These are phyloP conservation scores for Ambrosia artemisiifolia DNA, from an alignment of 129 eudicot species.

Conservation along the genomic window DNA sequence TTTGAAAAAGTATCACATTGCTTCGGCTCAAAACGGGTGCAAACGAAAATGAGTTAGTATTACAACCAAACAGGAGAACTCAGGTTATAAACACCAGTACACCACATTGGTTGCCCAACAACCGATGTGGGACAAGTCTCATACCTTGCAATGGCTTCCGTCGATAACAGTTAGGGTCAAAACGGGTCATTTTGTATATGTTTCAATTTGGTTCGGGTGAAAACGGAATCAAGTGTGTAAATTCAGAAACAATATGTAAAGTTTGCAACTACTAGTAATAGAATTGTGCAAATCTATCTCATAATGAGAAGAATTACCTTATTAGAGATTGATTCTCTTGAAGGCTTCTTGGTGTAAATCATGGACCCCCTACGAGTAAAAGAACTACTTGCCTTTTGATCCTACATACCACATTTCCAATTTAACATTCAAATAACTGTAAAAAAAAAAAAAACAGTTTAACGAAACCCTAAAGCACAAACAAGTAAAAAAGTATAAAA, in stretches of 20 bases:
- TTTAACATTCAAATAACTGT: not conserved
- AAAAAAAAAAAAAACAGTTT: not conserved
- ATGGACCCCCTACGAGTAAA: constrained; percentile 86
- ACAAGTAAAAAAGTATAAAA: not conserved
- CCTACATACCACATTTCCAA: constrained; percentile 39
- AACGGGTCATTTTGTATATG: no score
- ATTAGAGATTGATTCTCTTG: constrained; percentile 56
- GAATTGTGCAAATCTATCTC: not conserved
- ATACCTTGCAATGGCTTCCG: no score
- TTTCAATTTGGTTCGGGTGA: no score
- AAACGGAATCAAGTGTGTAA: no score
- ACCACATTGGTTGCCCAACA: no score
- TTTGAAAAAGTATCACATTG: no score
- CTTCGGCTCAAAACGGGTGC: no score
- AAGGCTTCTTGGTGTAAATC: constrained; percentile 83
- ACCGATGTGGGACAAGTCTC: no score
- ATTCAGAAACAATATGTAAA: not conserved
- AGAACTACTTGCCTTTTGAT: constrained; percentile 61
- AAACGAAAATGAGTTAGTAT: no score
- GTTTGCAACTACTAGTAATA: not conserved
- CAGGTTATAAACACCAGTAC: no score
- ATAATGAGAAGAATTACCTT: constrained; percentile 50
- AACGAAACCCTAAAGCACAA: not conserved
- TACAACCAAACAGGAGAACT: no score
- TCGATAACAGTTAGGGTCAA: no score